Evolutionary conservation across 371 early-diverging fungal genomes (phyloP), one percentile per base, ranked within the genome.

Genomic region (Dichotomocladium elegans): DNA sequence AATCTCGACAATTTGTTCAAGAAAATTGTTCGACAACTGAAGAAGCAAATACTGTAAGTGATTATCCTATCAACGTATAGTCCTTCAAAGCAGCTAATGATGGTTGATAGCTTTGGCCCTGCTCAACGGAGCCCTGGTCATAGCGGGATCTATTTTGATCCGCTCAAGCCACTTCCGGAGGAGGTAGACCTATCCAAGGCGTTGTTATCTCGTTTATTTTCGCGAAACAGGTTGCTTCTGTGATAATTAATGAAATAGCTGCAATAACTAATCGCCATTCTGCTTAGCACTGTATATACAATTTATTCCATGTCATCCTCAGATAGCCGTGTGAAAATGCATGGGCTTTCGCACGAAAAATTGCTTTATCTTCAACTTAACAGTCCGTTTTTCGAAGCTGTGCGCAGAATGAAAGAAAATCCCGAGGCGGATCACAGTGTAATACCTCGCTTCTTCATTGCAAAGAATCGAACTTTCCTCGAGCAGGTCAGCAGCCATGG

Each of bases 381-480:
- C 33, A 67, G 74, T 0, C 70, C 66, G 1, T 73, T 77, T 31
- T 77, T 74, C 42, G 64, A 72, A 37, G 66, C 72, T 0, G 55
- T 77, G 1, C 62, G 68, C 19, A 53, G 55, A 3, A 72, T 74
- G 68, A 72, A 68, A 41, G 41, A 47, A 1, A 42, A 67, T 42
- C 56, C 63, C 0, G 51, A 47, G 1, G 63, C 56, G 0, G 55
- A 63, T 21, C 64, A 65, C 11, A 37, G 40, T 1, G 45, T 61
- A 0, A 58, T 68, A 9, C 74, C 78, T 17, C 72, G 78, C 1
- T 70, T 77, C 24, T 74, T 69, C 33, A 66, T 77, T 59, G 65
- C 74, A 15, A 74, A 72, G 51, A 74, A 77, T 44, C 70, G 70
- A 8, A 68, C 72, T 1, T 33, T 74, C 11, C 52, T 74, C 0